Percentiles rank a stretch among this genome's conserved stretches.
phyloP scores from a whole-genome alignment of 352 stramenopile species.

The Pythium apleroticum region DNA sequence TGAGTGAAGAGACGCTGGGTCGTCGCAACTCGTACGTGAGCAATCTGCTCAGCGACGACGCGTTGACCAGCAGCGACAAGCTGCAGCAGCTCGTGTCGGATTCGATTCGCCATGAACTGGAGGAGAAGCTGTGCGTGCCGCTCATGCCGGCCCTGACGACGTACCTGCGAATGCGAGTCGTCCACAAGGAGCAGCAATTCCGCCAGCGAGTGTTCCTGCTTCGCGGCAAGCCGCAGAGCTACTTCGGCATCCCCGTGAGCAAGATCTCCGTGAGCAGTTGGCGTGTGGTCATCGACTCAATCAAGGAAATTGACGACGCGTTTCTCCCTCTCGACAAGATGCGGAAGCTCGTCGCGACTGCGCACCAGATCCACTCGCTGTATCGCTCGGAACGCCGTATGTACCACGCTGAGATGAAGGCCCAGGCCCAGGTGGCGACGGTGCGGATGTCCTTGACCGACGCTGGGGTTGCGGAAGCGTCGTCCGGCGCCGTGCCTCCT shows the following conservation, averaged over 20 bases:
- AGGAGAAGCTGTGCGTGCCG: constrained; percentile 79
- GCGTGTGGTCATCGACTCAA: constrained; percentile 62
- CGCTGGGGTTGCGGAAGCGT: constrained; percentile 2
- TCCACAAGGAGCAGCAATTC: constrained; percentile 76
- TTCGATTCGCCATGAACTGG: constrained; percentile 79
- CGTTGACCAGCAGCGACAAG: constrained; percentile 71
- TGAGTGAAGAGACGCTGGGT: constrained; percentile 16
- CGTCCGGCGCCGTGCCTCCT: background rate
- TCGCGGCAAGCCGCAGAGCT: constrained; percentile 72
- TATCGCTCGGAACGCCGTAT: constrained; percentile 66
- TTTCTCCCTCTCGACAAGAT: constrained; percentile 84
- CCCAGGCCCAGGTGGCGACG: background rate
- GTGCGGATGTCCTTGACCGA: constrained; percentile 18
- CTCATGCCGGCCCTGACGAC: constrained; percentile 59
- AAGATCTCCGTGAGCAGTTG: constrained; percentile 83
- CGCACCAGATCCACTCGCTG: constrained; percentile 70
- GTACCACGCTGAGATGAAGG: constrained; percentile 18
- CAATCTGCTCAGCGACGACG: constrained; percentile 55
- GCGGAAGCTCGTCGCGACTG: constrained; percentile 71
- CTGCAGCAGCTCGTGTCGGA: constrained; percentile 77
- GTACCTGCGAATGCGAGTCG: constrained; percentile 49
- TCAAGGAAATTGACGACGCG: constrained; percentile 83
- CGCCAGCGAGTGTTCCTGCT: constrained; percentile 62
- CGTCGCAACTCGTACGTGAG: constrained; percentile 67
- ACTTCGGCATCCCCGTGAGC: constrained; percentile 75